Conservation (phyloP, 345 rosid species). For the Streptanthus diversifolius region DNA sequence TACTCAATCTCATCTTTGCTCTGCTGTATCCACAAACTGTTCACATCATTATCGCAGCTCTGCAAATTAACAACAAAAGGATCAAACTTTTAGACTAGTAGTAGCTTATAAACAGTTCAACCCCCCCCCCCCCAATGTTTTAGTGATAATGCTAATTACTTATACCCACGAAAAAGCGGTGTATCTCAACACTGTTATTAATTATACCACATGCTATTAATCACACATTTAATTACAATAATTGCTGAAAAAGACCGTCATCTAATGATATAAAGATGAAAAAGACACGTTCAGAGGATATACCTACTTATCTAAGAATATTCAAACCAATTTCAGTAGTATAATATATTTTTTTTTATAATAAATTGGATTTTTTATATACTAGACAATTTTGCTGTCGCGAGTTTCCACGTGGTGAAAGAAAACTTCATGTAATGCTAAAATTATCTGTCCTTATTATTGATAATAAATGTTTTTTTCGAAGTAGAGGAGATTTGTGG, state of each 20-base stretch:
- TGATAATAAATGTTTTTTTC: too few species aligned
- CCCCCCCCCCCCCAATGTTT: not conserved
- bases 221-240: not conserved
- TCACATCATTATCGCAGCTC: slow-evolving; percentile 47
- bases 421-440: slow-evolving; percentile 1
- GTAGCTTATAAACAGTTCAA: not conserved
- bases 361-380: not conserved
- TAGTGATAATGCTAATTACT: not conserved
- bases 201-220: not conserved
- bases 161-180: not conserved
- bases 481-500: not conserved
- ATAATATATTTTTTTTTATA: not conserved
- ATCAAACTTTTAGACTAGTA: not conserved
- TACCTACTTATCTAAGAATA: slow-evolving; percentile 23
- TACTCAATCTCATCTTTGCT: slow-evolving; percentile 48
- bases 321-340: not conserved
- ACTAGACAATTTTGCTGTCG: not conserved
- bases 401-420: slow-evolving; percentile 8
- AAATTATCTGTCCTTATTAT: not conserved
- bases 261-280: slow-evolving; percentile 10
- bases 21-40: slow-evolving; percentile 50
- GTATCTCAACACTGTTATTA: slow-evolving; percentile 5
- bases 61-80: slow-evolving; percentile 13
- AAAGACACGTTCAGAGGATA: slow-evolving; percentile 11
- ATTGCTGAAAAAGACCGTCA: not conserved